Percentiles rank a stretch among this genome's conserved stretches.
Evolutionary conservation across 768 basidiomycete genomes (phyloP).

Genomic region (Gautieria morchelliformis): DNA sequence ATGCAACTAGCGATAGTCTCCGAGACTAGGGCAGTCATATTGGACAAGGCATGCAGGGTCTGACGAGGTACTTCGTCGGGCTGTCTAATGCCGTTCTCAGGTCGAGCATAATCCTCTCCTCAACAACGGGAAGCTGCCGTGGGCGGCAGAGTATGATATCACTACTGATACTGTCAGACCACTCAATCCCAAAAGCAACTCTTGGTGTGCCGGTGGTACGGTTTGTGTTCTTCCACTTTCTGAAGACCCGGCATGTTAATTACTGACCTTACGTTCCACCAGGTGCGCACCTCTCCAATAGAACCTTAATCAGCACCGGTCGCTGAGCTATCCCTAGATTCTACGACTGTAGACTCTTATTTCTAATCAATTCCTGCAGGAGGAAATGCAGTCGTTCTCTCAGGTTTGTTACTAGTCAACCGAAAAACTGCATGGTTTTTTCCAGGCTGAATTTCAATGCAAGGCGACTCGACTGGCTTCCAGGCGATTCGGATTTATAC

Average conservation of each 20-base stretch:
- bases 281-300: conserved; percentile 7
- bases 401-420: neutral
- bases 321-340: too few species aligned
- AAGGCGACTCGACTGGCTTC: conserved; percentile 3
- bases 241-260: neutral
- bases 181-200: conserved; percentile 4
- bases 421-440: neutral
- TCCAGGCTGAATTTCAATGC: neutral
- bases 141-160: conserved; percentile 7
- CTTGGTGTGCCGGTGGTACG: conserved; percentile 5
- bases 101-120: conserved; percentile 6
- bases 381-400: conserved; percentile 2
- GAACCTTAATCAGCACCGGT: conserved; percentile 4
- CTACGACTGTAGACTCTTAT: neutral
- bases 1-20: conserved; percentile 6
- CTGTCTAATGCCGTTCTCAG: neutral
- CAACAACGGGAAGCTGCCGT: neutral
- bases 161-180: neutral
- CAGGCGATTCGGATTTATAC: conserved; percentile 40
- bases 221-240: neutral
- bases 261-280: neutral
- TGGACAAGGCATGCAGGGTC: neutral
- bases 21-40: conserved; percentile 4
- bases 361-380: neutral
- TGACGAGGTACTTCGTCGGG: neutral